phyloP scores from a whole-genome alignment of 352 stramenopile genomes.

The Phytophthora sp. region DNA sequence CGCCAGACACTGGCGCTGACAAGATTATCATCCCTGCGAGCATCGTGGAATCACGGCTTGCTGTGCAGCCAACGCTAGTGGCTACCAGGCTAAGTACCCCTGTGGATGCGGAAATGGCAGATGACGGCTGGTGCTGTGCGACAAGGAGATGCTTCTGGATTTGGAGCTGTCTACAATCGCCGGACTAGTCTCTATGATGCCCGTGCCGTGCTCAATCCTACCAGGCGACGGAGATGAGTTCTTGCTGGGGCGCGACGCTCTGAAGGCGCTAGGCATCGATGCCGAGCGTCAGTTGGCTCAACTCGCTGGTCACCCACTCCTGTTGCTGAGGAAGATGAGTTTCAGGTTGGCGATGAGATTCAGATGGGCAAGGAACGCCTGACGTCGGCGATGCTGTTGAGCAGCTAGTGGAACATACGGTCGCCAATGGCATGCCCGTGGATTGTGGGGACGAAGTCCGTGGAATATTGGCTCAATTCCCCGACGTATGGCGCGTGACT shows the following conservation, averaged over 20 bases:
- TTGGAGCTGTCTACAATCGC: slow-evolving; percentile 12
- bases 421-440: background rate
- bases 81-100: background rate
- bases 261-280: background rate
- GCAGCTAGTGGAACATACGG: background rate
- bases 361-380: too few species aligned
- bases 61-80: slow-evolving; percentile 1
- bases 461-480: background rate
- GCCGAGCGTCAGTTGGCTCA: slow-evolving; percentile 1
- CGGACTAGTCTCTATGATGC: background rate
- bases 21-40: slow-evolving; percentile 5
- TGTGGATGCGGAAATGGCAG: slow-evolving; percentile 11
- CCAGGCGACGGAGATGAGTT: slow-evolving; percentile 8
- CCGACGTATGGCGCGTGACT: background rate
- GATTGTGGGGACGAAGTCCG: background rate
- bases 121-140: background rate
- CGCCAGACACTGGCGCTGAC: background rate
- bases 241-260: background rate
- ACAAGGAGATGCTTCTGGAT: slow-evolving; percentile 3
- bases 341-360: background rate
- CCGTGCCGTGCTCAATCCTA: background rate
- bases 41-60: background rate
- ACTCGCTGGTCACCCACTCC: background rate
- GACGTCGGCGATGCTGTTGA: background rate
- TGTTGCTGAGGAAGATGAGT: background rate